Percentiles rank a stretch among this genome's conserved stretches.
phyloP scores from a whole-genome alignment of 768 basidiomycete species.

The Tremella yokohamensis region DNA sequence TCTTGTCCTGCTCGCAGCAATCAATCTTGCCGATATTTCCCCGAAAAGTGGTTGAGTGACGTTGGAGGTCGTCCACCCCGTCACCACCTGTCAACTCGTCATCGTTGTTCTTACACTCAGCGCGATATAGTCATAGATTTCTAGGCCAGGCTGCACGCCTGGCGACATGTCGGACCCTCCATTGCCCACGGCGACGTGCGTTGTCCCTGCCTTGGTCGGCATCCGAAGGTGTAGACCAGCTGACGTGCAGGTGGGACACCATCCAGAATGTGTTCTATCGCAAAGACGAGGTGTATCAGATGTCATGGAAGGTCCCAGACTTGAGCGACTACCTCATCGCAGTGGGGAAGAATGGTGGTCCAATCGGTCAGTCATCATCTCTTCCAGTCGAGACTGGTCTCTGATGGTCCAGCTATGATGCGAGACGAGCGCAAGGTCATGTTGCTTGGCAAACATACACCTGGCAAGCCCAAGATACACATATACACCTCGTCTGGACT shows the following conservation, averaged over 20 bases:
- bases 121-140: no score
- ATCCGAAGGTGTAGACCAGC: neutral
- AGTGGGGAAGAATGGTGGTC: conserved; percentile 81
- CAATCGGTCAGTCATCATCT: conserved; percentile 62
- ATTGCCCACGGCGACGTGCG: conserved; percentile 18
- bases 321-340: conserved; percentile 74
- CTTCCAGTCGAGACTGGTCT: neutral
- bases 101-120: no score
- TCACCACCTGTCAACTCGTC: no score
- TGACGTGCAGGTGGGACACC: conserved; percentile 65
- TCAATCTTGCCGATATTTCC: no score
- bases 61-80: no score
- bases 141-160: no score
- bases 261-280: conserved; percentile 81
- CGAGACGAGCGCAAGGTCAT: conserved; percentile 77
- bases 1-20: no score
- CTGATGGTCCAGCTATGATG: conserved; percentile 65
- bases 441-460: conserved; percentile 58
- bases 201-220: no score
- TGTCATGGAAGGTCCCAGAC: conserved; percentile 72
- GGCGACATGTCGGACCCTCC: conserved; percentile 11
- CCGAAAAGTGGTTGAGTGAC: no score
- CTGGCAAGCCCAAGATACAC: conserved; percentile 77
- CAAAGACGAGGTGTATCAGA: conserved; percentile 74
- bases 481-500: conserved; percentile 83